phyloP scores from a whole-genome alignment of 1,284 basidiomycete species.

The Trichosporon ovoides region DNA sequence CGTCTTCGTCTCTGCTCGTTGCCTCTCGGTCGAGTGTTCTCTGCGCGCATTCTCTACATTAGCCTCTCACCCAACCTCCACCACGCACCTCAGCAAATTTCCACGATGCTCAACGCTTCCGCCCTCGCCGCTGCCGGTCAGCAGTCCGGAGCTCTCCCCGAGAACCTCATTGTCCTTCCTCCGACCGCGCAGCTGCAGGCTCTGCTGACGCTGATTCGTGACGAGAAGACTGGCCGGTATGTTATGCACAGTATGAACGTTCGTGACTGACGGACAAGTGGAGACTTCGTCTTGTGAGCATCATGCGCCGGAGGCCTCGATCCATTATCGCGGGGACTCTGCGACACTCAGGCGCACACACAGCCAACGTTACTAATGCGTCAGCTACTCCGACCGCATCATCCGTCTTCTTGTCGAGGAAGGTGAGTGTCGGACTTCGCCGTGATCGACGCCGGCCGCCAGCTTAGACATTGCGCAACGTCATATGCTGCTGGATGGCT shows the following conservation, averaged over 20 bases:
- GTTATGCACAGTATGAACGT: not conserved
- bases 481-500: not conserved
- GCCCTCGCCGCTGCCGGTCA: slow-evolving; percentile 3
- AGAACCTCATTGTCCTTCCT: slow-evolving; percentile 44
- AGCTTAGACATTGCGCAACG: not conserved
- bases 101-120: slow-evolving; percentile 5
- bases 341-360: not conserved
- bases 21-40: not conserved
- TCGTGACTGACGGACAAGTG: slow-evolving; percentile 52
- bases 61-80: not conserved
- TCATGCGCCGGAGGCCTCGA: too few species aligned
- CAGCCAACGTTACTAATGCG: not conserved
- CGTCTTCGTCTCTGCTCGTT: not conserved
- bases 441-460: not conserved
- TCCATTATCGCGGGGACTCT: too few species aligned
- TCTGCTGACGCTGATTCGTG: slow-evolving; percentile 88
- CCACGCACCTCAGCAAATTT: slow-evolving; percentile 1
- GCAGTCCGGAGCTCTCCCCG: not conserved
- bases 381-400: slow-evolving; percentile 57
- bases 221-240: slow-evolving; percentile 64
- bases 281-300: slow-evolving; percentile 86
- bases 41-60: not conserved
- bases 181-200: slow-evolving; percentile 86
- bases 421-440: slow-evolving; percentile 40
- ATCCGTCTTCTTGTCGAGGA: slow-evolving; percentile 60